phyloP scores from a whole-genome alignment of 495 filamentous ascomycete genomes.

The Hypoxylon rickii region DNA sequence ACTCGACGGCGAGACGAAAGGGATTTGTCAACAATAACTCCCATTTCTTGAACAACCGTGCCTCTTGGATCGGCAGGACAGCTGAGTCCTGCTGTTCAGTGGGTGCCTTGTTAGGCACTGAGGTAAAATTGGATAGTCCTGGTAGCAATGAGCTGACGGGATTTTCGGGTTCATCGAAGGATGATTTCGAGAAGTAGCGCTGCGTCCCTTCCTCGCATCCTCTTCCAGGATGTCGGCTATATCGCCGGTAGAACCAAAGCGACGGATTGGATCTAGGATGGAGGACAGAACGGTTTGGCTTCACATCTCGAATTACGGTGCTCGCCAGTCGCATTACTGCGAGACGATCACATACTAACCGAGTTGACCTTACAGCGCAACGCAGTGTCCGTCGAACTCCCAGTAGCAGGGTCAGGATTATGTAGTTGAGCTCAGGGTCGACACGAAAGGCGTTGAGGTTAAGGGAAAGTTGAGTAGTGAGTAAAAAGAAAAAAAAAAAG shows the following conservation, averaged over 20 bases:
- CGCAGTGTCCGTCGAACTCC: not conserved
- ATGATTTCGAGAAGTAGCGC: slow-evolving; percentile 9
- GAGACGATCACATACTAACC: slow-evolving; percentile 25
- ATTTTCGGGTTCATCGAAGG: not conserved
- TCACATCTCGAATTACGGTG: slow-evolving; percentile 35
- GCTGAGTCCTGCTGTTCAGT: slow-evolving; percentile 5
- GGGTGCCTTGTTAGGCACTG: not conserved
- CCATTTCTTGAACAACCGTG: slow-evolving; percentile 31
- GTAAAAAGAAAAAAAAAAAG: too few species aligned
- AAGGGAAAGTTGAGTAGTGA: not conserved
- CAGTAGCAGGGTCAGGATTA: not conserved
- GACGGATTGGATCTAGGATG: slow-evolving; percentile 9
- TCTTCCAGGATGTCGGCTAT: not conserved
- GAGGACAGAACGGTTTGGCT: slow-evolving; percentile 26
- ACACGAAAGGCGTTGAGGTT: too few species aligned
- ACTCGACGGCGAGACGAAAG: slow-evolving; percentile 48
- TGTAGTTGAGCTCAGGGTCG: too few species aligned
- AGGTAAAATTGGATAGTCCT: not conserved
- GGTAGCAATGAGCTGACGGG: slow-evolving; percentile 6
- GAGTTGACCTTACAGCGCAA: not conserved
- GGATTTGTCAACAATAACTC: slow-evolving; percentile 29
- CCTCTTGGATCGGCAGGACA: slow-evolving; percentile 21
- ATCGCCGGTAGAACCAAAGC: slow-evolving; percentile 5
- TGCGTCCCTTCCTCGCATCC: not conserved
- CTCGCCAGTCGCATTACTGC: slow-evolving; percentile 41